Conservation (phyloP, 805 yeast genomes). For the Nakazawaea anatomiae region DNA sequence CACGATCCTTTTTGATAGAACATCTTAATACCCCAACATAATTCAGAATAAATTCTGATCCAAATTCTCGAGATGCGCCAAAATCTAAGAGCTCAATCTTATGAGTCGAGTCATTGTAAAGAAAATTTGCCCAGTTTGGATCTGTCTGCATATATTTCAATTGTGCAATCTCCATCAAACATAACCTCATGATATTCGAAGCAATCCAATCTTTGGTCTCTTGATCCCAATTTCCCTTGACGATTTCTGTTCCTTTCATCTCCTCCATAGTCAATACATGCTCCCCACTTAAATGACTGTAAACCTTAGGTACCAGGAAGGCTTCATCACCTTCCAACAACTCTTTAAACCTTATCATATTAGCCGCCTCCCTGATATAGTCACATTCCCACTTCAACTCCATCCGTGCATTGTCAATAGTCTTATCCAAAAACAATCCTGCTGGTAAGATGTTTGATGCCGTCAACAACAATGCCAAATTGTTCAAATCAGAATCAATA, state of each 20-base stretch:
- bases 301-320: constrained; percentile 78
- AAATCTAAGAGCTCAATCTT: constrained; percentile 87
- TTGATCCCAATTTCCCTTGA: constrained; percentile 71
- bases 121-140: constrained; percentile 98
- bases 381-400: constrained; percentile 98
- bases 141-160: constrained; percentile 96
- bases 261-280: constrained; percentile 86
- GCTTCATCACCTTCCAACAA: constrained; percentile 55
- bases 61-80: constrained; percentile 87
- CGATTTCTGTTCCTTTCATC: constrained; percentile 79
- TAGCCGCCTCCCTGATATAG: constrained; percentile 81
- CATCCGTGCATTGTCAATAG: constrained; percentile 86
- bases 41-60: constrained; percentile 57
- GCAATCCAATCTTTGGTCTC: constrained; percentile 77
- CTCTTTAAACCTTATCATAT: constrained; percentile 61
- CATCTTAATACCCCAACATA: constrained; percentile 71
- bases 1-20: constrained; percentile 65
- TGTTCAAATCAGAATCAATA: constrained; percentile 91
- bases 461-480: constrained; percentile 70
- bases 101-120: constrained; percentile 65
- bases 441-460: constrained; percentile 86
- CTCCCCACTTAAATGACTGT: constrained; percentile 69
- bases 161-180: constrained; percentile 76
- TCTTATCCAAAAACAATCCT: constrained; percentile 86
- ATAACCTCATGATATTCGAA: constrained; percentile 77